phyloP scores from a whole-genome alignment of 208 protist genomes.

The Acanthamoeba sp. region DNA sequence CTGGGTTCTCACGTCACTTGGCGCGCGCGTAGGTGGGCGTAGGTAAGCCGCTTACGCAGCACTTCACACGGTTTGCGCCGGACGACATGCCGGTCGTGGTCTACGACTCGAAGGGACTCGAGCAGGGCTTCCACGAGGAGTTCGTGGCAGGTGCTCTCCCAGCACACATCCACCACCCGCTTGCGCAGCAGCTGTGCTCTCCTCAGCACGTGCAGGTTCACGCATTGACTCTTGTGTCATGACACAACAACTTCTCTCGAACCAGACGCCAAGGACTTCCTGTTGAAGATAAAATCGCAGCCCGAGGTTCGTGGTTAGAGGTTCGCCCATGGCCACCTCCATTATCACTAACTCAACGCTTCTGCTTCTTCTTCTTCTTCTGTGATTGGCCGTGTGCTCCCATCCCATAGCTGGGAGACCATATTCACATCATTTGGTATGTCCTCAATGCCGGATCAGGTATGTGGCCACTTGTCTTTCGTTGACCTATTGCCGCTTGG shows the following conservation, averaged over 20 bases:
- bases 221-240: background rate
- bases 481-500: background rate
- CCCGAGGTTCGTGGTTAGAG: background rate
- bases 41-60: slow-evolving; percentile 47
- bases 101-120: slow-evolving; percentile 70
- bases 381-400: background rate
- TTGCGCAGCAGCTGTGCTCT: background rate
- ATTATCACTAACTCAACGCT: background rate
- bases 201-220: too few relatives aligned
- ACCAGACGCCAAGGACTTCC: slow-evolving; percentile 25
- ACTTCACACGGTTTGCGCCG: slow-evolving; percentile 59
- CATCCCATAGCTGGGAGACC: slow-evolving; percentile 1
- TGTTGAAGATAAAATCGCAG: slow-evolving; percentile 47
- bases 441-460: slow-evolving; percentile 68
- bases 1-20: too few relatives aligned
- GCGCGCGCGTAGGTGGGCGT: background rate
- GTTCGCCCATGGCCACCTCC: background rate
- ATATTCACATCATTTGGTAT: slow-evolving; percentile 70
- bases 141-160: background rate
- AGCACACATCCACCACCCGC: too few relatives aligned
- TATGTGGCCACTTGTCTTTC: background rate
- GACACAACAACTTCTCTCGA: too few relatives aligned
- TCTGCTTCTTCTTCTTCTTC: background rate
- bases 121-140: slow-evolving; percentile 46
- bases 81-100: slow-evolving; percentile 70